phyloP scores from a whole-genome alignment of 345 rosid genomes.

The Schrenkiella parvula region DNA sequence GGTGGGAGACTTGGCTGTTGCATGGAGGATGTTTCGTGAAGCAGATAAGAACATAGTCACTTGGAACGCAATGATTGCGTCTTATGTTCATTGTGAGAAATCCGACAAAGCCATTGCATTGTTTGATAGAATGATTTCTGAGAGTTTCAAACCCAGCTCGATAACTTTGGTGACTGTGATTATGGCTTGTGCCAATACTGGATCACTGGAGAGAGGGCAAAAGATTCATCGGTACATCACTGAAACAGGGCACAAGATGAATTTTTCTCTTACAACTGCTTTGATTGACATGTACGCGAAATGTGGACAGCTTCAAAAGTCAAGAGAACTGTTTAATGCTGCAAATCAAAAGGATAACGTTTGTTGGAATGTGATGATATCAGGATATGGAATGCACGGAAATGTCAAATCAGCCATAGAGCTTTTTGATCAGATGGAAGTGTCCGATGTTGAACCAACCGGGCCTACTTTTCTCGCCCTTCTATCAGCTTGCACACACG shows the following conservation, averaged over 20 bases:
- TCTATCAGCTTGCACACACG: conserved; percentile 59
- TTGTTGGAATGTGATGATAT: conserved; percentile 71
- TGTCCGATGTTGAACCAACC: conserved; percentile 47
- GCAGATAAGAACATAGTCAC: conserved; percentile 42
- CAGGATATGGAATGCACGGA: conserved; percentile 65
- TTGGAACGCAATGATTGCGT: conserved; percentile 61
- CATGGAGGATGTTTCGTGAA: conserved; percentile 42
- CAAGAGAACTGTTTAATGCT: conserved; percentile 45
- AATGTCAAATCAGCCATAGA: conserved; percentile 47
- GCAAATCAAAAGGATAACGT: conserved; percentile 47
- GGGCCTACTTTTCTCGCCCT: conserved; percentile 60
- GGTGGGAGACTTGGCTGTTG: conserved; percentile 40
- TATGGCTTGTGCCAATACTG: conserved; percentile 63
- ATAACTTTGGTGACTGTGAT: conserved; percentile 52
- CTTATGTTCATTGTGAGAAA: conserved; percentile 36
- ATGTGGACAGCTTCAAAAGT: conserved; percentile 56
- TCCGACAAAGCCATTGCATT: conserved; percentile 45
- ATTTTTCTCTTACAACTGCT: conserved; percentile 53
- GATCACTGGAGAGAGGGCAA: conserved; percentile 49
- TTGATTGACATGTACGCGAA: conserved; percentile 70
- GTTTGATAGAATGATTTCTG: conserved; percentile 52
- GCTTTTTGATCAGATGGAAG: conserved; percentile 55
- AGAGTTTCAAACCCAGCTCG: conserved; percentile 42
- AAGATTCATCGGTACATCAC: conserved; percentile 46
- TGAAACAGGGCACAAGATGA: conserved; percentile 43